These are phyloP conservation scores for Sporisorium scitamineum DNA, from an alignment of 1,284 basidiomycete species.

Conservation along the genomic window DNA sequence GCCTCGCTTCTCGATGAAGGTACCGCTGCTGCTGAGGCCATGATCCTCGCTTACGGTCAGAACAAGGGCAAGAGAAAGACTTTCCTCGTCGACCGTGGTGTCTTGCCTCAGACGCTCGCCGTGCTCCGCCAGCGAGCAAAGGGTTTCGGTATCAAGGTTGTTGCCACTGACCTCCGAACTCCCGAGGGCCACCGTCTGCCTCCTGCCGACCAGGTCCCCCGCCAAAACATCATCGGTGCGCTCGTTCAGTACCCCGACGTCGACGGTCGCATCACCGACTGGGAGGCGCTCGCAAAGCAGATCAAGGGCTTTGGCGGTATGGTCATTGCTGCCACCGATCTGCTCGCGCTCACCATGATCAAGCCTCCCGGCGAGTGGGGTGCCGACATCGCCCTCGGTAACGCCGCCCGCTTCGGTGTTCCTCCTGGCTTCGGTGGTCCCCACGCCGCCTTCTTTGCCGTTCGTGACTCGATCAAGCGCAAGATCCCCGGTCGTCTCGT, in stretches of 20 bases:
- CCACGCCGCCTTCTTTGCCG: slow-evolving; percentile 91
- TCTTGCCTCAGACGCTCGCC: slow-evolving; percentile 67
- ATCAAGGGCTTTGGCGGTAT: slow-evolving; percentile 83
- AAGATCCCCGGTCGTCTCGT: slow-evolving; percentile 97
- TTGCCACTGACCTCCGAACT: slow-evolving; percentile 55
- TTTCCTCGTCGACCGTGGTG: slow-evolving; percentile 66
- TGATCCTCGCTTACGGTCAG: slow-evolving; percentile 64
- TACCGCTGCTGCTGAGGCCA: slow-evolving; percentile 68
- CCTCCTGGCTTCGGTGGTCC: slow-evolving; percentile 71
- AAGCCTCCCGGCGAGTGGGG: slow-evolving; percentile 99
- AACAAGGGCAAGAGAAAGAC: slow-evolving; percentile 61
- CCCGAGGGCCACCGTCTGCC: slow-evolving; percentile 58
- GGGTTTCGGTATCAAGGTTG: slow-evolving; percentile 67
- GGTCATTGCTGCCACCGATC: slow-evolving; percentile 88
- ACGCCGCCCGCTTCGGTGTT: slow-evolving; percentile 89
- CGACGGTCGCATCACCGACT: slow-evolving; percentile 86
- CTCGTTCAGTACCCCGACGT: slow-evolving; percentile 85
- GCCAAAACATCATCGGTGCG: slow-evolving; percentile 78
- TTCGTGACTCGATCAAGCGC: slow-evolving; percentile 89
- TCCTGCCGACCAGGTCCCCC: slow-evolving; percentile 54
- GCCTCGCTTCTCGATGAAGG: slow-evolving; percentile 67
- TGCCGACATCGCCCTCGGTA: slow-evolving; percentile 94
- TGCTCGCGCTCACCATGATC: slow-evolving; percentile 90
- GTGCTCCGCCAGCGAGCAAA: slow-evolving; percentile 66
- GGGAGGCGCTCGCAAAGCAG: slow-evolving; percentile 76